Evolutionary conservation across 2,329 filamentous ascomycete species (phyloP).

Genomic region (Alternaria dauci): DNA sequence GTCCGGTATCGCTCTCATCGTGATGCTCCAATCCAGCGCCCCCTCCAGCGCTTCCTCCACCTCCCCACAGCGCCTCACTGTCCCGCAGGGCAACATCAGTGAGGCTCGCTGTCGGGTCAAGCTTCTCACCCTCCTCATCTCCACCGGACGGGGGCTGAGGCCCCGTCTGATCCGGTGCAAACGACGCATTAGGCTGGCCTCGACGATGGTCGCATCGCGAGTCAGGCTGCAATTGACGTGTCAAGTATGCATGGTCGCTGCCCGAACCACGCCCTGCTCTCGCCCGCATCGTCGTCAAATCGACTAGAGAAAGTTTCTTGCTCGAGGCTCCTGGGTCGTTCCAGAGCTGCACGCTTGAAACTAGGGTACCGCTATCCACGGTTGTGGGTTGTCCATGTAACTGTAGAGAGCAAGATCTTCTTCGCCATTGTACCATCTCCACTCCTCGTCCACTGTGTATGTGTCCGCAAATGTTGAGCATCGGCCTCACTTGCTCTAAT

Average conservation of each 20-base stretch:
- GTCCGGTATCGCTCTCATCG: slow-evolving; percentile 29
- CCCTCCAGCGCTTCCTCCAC: slow-evolving; percentile 4
- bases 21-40: slow-evolving; percentile 30
- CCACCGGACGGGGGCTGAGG: slow-evolving; percentile 31
- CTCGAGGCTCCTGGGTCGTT: slow-evolving; percentile 65
- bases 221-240: slow-evolving; percentile 38
- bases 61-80: slow-evolving; percentile 33
- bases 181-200: slow-evolving; percentile 31
- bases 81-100: slow-evolving; percentile 25
- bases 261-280: slow-evolving; percentile 46
- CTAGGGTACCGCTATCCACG: slow-evolving; percentile 49
- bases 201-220: slow-evolving; percentile 14
- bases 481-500: slow-evolving; percentile 69
- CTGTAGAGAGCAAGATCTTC: not conserved
- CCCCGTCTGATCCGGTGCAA: slow-evolving; percentile 5
- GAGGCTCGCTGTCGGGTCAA: slow-evolving; percentile 34
- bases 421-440: slow-evolving; percentile 69
- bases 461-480: slow-evolving; percentile 74
- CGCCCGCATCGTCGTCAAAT: slow-evolving; percentile 60
- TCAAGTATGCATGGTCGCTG: slow-evolving; percentile 33
- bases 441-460: slow-evolving; percentile 73
- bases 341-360: slow-evolving; percentile 61
- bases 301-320: slow-evolving; percentile 70
- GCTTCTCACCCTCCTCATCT: slow-evolving; percentile 23
- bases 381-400: slow-evolving; percentile 5